phyloP scores from a whole-genome alignment of 2,329 filamentous ascomycete genomes.

The Hypoxylon sp. region DNA sequence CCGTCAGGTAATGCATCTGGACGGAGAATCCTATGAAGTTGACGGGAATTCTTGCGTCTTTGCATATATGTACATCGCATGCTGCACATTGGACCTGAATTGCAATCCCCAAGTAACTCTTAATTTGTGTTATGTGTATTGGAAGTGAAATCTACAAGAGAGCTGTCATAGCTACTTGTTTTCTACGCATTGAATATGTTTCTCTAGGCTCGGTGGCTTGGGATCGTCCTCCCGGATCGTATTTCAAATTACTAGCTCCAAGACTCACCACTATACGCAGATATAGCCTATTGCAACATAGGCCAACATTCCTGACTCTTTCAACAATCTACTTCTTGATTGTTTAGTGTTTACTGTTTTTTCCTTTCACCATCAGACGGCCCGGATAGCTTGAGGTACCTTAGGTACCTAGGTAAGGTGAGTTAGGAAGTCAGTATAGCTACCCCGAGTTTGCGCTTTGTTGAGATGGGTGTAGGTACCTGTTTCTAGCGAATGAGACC shows the following conservation, averaged over 20 bases:
- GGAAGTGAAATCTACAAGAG: neutral
- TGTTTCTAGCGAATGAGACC: neutral
- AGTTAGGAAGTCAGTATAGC: conserved; percentile 2
- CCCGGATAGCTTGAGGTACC: neutral
- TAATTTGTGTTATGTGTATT: neutral
- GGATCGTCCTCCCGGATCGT: neutral
- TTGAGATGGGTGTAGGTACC: neutral
- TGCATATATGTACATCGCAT: conserved; percentile 46
- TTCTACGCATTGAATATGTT: neutral
- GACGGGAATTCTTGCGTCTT: conserved; percentile 29
- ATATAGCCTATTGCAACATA: neutral
- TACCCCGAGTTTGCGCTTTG: conserved; percentile 7
- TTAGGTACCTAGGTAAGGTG: neutral
- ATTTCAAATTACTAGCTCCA: neutral
- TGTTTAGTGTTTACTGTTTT: neutral
- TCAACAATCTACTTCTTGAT: neutral
- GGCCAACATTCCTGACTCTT: neutral
- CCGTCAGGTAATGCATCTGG: conserved; percentile 41
- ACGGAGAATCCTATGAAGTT: conserved; percentile 44
- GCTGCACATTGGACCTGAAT: conserved; percentile 38
- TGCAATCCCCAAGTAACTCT: conserved; percentile 18
- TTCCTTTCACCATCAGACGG: neutral
- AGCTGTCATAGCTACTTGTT: neutral
- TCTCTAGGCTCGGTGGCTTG: neutral
- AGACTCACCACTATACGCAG: neutral